Evolutionary conservation across 495 filamentous ascomycete species (phyloP).

Genomic region (Talaromyces nanjingensis): DNA sequence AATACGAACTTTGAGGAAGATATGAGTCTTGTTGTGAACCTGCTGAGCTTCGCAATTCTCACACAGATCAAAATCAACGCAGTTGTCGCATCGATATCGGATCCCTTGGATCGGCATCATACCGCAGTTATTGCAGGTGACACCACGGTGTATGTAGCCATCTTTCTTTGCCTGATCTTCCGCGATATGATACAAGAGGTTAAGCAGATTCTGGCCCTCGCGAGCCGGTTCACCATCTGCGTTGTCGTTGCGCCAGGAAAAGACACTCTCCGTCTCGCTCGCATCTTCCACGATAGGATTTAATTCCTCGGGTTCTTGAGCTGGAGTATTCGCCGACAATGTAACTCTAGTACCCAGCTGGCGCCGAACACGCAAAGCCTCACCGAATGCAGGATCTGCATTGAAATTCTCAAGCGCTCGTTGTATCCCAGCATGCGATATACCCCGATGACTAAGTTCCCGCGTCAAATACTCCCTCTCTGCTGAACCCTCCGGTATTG

Average conservation of each 20-base stretch:
- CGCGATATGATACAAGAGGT: conserved; percentile 69
- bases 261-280: conserved; percentile 53
- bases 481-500: conserved; percentile 21
- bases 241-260: conserved; percentile 47
- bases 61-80: conserved; percentile 85
- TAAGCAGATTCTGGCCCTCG: conserved; percentile 68
- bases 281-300: conserved; percentile 43
- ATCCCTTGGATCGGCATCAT: conserved; percentile 84
- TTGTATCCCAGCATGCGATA: conserved; percentile 35
- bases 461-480: conserved; percentile 34
- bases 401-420: conserved; percentile 35
- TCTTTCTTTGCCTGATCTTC: conserved; percentile 75
- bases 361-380: conserved; percentile 35
- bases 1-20: conserved; percentile 89
- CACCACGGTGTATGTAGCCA: conserved; percentile 90
- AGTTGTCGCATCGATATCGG: conserved; percentile 87
- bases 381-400: conserved; percentile 35
- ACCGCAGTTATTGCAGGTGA: conserved; percentile 82
- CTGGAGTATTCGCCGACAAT: conserved; percentile 36
- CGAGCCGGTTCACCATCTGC: conserved; percentile 48
- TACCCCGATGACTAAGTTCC: conserved; percentile 36
- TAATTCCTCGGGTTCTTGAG: conserved; percentile 27
- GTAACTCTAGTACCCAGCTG: conserved; percentile 38
- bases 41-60: conserved; percentile 81
- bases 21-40: conserved; percentile 82